Conservation (phyloP, 2,329 filamentous ascomycete genomes). For the Metarhizium anisopliae region DNA sequence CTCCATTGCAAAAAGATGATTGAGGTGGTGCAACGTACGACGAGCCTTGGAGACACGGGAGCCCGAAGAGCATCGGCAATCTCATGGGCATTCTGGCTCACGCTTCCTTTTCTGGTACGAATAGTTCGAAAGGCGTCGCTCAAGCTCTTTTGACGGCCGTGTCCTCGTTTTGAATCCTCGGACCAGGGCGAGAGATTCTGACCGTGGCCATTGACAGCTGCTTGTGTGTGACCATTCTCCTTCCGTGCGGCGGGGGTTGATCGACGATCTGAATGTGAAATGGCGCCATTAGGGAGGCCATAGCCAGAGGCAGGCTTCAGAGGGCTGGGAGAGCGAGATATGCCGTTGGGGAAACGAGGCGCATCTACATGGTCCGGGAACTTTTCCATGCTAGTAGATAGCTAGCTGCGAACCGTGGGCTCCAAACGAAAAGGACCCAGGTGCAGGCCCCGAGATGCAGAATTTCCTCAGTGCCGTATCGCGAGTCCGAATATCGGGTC, state of each 20-base stretch:
- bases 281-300: slow-evolving; percentile 16
- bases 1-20: too few relatives aligned
- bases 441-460: background rate
- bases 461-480: background rate
- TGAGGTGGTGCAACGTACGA: slow-evolving; percentile 46
- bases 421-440: background rate
- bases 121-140: slow-evolving; percentile 82
- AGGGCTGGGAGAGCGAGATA: slow-evolving; percentile 18
- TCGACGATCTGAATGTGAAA: slow-evolving; percentile 14
- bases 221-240: slow-evolving; percentile 2
- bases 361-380: slow-evolving; percentile 47
- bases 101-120: slow-evolving; percentile 69
- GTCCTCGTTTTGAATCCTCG: slow-evolving; percentile 33
- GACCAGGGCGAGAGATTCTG: slow-evolving; percentile 13
- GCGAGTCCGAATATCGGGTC: background rate
- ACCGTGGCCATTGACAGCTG: background rate
- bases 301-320: slow-evolving; percentile 16
- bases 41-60: slow-evolving; percentile 77
- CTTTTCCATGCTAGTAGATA: slow-evolving; percentile 36
- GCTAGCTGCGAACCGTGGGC: background rate
- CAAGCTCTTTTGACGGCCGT: slow-evolving; percentile 75
- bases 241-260: background rate
- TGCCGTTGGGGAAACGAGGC: slow-evolving; percentile 18
- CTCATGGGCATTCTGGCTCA: slow-evolving; percentile 89
- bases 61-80: slow-evolving; percentile 85